Base-by-base conservation (phyloP, 148 eudicot species). In the Heliosperma pusillum region DNA sequence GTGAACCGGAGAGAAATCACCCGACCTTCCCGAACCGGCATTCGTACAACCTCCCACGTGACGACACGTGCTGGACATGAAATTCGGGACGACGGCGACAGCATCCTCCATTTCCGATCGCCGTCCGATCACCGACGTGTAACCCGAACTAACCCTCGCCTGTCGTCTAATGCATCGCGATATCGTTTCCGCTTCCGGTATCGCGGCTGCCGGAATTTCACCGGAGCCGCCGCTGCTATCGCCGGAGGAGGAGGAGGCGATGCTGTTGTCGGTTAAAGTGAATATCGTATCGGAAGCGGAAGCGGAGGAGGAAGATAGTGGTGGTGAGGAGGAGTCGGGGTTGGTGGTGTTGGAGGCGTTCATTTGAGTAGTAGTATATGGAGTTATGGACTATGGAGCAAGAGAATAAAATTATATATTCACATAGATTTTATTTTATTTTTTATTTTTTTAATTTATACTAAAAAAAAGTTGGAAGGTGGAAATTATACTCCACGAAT, bases 61-160 rank as follows among this genome's bases (percentile, higher is more conserved):
- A 71, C 77, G 70, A 74, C 91, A 88, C 69, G 87, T 36, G 68
- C 75, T 16, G 12, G 80, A 78, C 77, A 88, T 53, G 36, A 90
- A 88, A 52, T 81, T 87, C 2, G 91, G 84, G 0, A 87, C 89
- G 25, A 84, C 87, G 13, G 86, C 80, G 15, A 93, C 70, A 16
- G 90, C 89, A 30, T 93, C 98, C 73, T 93, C 98, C 98, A 93
- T 93, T 77, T 89, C 97, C 36, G 72, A 58, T 82, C 96, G 79
- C 74, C 93, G 73, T 25, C 97, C 96, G 47, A 90, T 89, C 71
- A 93, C 88, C 57, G 88, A 86, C 3, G 78, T 79, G 52, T 21
- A 73, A 10, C 97, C 97, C 86, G 87, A 89, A 20, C 83, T 79
- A 6, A 89, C 76, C 25, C 83, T 80, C 22, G 75, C 86, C 27